These are phyloP conservation scores for Globisporangium splendens DNA, from an alignment of 352 stramenopile genomes.

Conservation along the genomic window DNA sequence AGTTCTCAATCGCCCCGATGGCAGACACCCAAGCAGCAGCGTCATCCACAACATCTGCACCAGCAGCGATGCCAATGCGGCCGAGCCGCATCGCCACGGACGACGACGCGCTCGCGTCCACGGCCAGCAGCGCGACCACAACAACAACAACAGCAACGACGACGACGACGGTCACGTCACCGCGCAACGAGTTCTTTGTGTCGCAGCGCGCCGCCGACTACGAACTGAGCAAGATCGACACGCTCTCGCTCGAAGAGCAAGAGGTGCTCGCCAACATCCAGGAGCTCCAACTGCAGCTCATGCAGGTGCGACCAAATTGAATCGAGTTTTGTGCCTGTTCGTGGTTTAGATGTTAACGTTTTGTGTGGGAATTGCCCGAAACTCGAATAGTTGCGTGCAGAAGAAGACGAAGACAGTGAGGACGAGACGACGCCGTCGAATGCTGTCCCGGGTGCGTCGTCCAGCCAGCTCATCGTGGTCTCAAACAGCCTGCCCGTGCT, in stretches of 20 bases:
- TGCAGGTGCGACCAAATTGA: constrained; percentile 25
- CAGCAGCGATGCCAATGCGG: not conserved
- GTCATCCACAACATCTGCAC: not conserved
- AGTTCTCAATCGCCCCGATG: not conserved
- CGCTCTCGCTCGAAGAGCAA: constrained; percentile 79
- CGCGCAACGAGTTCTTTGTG: constrained; percentile 74
- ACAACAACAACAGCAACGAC: not conserved
- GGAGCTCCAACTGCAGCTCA: constrained; percentile 85
- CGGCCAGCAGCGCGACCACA: constrained; percentile 8
- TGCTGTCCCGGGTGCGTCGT: constrained; percentile 10
- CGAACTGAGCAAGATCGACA: constrained; percentile 62
- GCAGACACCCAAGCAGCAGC: not conserved
- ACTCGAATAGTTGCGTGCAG: constrained; percentile 42
- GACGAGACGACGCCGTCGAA: constrained; percentile 28
- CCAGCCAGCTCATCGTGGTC: constrained; percentile 81
- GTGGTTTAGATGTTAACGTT: too few species aligned
- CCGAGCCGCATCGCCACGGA: constrained; percentile 15
- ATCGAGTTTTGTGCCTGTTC: not conserved
- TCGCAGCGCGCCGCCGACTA: constrained; percentile 70
- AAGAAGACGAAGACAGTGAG: constrained; percentile 62
- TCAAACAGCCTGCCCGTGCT: constrained; percentile 85
- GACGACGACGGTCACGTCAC: constrained; percentile 26
- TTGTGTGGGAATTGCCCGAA: not conserved
- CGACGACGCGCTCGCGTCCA: not conserved
- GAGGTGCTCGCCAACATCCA: constrained; percentile 89